Evolutionary conservation across 768 basidiomycete species (phyloP).

Genomic region (Phylloporus sp.): DNA sequence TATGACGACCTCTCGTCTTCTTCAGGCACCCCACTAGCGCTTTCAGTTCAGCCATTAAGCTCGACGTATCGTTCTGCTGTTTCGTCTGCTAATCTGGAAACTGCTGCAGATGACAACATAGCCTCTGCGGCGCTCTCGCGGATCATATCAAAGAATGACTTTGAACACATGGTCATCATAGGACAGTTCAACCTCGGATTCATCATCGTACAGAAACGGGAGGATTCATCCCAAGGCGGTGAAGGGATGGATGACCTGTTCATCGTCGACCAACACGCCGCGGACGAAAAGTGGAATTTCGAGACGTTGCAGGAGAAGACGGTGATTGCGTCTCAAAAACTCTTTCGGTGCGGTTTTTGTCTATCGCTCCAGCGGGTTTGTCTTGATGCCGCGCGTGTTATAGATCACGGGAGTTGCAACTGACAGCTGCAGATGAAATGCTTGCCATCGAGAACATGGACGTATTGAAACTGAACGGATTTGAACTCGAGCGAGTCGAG

Average conservation of each 20-base stretch:
- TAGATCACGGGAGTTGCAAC: constrained; percentile 73
- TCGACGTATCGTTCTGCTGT: constrained; percentile 23
- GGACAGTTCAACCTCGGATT: constrained; percentile 98
- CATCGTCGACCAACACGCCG: constrained; percentile 95
- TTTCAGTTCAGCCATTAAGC: background rate
- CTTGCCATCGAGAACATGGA: constrained; percentile 83
- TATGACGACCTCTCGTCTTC: constrained; percentile 6
- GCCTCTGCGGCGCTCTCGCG: constrained; percentile 71
- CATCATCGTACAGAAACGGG: constrained; percentile 72
- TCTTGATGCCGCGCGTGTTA: background rate
- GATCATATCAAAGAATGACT: constrained; percentile 85
- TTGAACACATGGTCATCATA: constrained; percentile 74
- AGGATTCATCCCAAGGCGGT: constrained; percentile 4
- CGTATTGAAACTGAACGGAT: constrained; percentile 83
- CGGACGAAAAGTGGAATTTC: constrained; percentile 99
- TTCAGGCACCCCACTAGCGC: background rate
- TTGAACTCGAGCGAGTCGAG: constrained; percentile 67
- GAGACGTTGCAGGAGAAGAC: constrained; percentile 92
- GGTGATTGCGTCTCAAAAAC: constrained; percentile 77
- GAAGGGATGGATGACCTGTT: constrained; percentile 76
- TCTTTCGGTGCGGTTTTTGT: constrained; percentile 61
- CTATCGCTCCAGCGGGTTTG: background rate
- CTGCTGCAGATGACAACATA: constrained; percentile 48
- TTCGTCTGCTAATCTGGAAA: constrained; percentile 29
- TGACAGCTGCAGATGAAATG: constrained; percentile 89